Base-by-base conservation (phyloP, 345 rosid genomes). In the Dipteronia dyeriana region DNA sequence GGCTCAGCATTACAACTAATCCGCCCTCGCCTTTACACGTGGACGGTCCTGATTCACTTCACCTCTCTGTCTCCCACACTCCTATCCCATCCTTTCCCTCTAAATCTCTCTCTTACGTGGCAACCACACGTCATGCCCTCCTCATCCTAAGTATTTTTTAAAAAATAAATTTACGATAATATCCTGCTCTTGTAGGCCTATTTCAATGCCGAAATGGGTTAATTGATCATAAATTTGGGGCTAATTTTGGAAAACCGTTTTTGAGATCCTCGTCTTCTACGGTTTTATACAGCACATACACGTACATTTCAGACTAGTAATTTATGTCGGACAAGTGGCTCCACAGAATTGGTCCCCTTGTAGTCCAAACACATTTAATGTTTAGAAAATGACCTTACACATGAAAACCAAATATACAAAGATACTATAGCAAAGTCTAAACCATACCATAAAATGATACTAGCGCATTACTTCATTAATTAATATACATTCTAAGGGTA, bases 321-420 rank as follows among this genome's bases (percentile, higher is more conserved):
- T 53, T 26, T n/a, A 6, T 69, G 79, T 69, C 82, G 76, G 74
- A 75, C 39, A 77, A 77, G 77, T 70, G 81, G 81, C 73, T 31
- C 17, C 16, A 1, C 34, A 3, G 0, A 39, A 66, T 19, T 68
- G 56, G 19, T 6, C 5, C 65, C 45, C 51, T 26, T 45, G 2
- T 5, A 14, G 59, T 8, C 59, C 22, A 17, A 59, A 25, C 76
- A 1, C 59, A 74, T 63, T 74, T 19, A 47, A 63, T 74, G 19
- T 65, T 16, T 38, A 53, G 41, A 65, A 49, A 65, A 31, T 66
- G 63, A 31, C 71, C 38, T 20, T n/a, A 22, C 53, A n/a, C 5
- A 1, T 0, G 2, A 43, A 23, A 3, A 20, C 57, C 16, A 34
- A n/a, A 31, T 34, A 53, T 29, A 19, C 43, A 17, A 26, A 31